These are phyloP conservation scores for Rauvolfia tetraphylla DNA, from an alignment of 257 asterid genomes.

Conservation along the genomic window DNA sequence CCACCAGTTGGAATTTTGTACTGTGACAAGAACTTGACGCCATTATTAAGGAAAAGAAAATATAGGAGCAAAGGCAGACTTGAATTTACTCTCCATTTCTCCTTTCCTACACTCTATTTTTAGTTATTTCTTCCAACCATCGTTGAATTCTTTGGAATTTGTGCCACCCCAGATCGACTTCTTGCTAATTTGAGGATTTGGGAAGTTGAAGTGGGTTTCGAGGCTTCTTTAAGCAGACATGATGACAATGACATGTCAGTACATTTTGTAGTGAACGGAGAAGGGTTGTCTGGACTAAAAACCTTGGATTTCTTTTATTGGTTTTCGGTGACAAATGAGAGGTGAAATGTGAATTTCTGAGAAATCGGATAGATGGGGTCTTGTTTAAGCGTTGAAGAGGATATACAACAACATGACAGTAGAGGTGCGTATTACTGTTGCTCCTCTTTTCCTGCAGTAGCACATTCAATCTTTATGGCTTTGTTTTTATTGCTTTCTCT, in stretches of 20 bases:
- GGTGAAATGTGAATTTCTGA: conserved; percentile 45
- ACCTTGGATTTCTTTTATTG: conserved; percentile 11
- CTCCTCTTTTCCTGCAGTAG: not conserved
- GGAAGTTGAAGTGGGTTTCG: conserved; percentile 7
- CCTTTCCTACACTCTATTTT: conserved; percentile 17
- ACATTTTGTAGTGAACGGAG: conserved; percentile 8
- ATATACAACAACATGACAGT: conserved; percentile 24
- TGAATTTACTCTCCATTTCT: conserved; percentile 12
- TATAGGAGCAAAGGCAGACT: not conserved
- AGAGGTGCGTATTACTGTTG: conserved; percentile 33
- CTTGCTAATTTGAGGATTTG: conserved; percentile 26
- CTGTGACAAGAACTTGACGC: not conserved
- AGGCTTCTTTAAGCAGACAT: conserved; percentile 8
- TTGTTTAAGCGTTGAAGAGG: conserved; percentile 72
- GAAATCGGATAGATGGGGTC: conserved; percentile 58
- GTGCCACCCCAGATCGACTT: conserved; percentile 32
- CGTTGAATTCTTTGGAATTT: conserved; percentile 13
- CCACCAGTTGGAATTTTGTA: not conserved
- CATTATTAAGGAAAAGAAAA: not conserved
- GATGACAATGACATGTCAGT: not conserved
- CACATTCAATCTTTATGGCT: too few species aligned
- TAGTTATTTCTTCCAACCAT: conserved; percentile 14
- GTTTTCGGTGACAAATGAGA: conserved; percentile 15
- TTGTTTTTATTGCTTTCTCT: not conserved
- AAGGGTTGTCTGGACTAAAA: conserved; percentile 18